Percentiles rank a stretch among this genome's conserved stretches.
Conservation (phyloP, 2,329 filamentous ascomycete species). For the Penicillium sp. region DNA sequence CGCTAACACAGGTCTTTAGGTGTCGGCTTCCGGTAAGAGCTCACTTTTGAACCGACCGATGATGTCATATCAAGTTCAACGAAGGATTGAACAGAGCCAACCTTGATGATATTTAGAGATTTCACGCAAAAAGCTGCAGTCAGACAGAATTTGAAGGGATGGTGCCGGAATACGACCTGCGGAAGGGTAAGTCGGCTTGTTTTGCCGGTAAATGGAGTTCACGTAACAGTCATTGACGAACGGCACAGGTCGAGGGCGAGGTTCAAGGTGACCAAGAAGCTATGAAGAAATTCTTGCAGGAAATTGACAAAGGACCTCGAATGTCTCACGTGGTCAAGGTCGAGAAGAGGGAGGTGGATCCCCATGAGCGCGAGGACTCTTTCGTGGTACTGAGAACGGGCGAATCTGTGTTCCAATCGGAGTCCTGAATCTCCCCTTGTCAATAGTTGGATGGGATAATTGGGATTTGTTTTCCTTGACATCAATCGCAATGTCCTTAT, state of each 20-base stretch:
- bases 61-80: constrained; percentile 16
- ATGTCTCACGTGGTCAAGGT: constrained; percentile 71
- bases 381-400: constrained; percentile 55
- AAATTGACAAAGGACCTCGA: constrained; percentile 71
- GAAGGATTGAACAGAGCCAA: constrained; percentile 2
- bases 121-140: constrained; percentile 47
- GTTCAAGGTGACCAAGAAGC: constrained; percentile 70
- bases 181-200: constrained; percentile 37
- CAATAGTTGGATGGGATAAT: neutral
- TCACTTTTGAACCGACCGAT: neutral
- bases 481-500: neutral
- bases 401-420: constrained; percentile 26
- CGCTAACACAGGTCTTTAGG: constrained; percentile 20
- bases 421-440: constrained; percentile 1
- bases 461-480: neutral
- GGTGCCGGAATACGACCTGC: constrained; percentile 48
- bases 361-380: constrained; percentile 63
- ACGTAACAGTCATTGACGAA: neutral
- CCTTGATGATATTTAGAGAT: constrained; percentile 26
- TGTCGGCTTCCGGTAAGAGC: constrained; percentile 34
- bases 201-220: neutral
- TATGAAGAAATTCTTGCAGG: constrained; percentile 68
- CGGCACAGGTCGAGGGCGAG: constrained; percentile 76
- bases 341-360: constrained; percentile 64
- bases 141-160: constrained; percentile 47